Base-by-base conservation (phyloP, 139 green algal genomes). In the Zygnema cylindricum region DNA sequence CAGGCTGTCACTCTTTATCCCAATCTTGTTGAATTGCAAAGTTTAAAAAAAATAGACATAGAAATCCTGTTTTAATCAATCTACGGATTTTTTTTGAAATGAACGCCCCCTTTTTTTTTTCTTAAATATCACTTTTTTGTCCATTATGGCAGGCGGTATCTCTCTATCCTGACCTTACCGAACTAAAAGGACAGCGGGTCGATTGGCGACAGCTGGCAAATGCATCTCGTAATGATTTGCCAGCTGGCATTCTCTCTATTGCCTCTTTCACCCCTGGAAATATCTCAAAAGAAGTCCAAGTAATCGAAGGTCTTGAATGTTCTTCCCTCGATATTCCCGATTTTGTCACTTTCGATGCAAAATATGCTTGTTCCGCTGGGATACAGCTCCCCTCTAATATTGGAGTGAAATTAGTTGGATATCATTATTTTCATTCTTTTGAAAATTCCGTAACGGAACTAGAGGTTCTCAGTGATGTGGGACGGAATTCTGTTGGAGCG, bases 181-280 rank as follows among this genome's bases (percentile, higher is more conserved):
- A 54, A 43, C 71, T 79, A 25, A 43, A 79, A 43, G 71, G 71
- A 25, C 71, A 43, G 36, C 71, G 71, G 11, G 16, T 79, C 3
- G 16, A 79, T 43, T 79, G 71, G 71, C 36, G 36, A 7, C 71
- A 43, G 36, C 71, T 79, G 36, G 7, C 71, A 3, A 41, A 43
- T 25, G 7, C 21, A 16, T 16, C 71, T 11, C 71, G 36, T 79
- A 16, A 63, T 7, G 49, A 63, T 7, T 16, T 63, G 49, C 49
- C 49, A 63, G 7, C 7, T 63, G 71, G 71, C 71, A 16, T 79
- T 11, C 36, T 79, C 71, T 25, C 38, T 25, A 43, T 43, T 11
- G 71, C 71, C 71, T 79, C 71, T 16, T 16, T 79, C 71, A 79
- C 71, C 3, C 71, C 71, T 11, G 71, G 71, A 79, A 41, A 41